Evolutionary conservation across 768 basidiomycete genomes (phyloP), one percentile per base, ranked within the genome.

Genomic region (Galerina sulciceps): DNA sequence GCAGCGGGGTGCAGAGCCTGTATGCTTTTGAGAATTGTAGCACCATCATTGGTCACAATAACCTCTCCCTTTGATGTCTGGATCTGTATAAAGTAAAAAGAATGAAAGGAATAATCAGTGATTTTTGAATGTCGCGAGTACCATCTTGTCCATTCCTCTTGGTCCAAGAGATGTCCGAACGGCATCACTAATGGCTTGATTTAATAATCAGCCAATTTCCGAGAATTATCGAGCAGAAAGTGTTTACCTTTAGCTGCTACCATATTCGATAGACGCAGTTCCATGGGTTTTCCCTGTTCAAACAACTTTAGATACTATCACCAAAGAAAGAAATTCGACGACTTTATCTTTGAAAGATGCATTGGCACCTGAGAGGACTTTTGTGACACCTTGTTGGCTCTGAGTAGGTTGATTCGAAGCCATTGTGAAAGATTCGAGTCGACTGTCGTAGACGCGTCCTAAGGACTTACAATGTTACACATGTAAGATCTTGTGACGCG

Each of bases 101-200:
- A 20, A 36, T 23, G 17, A 40, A 4, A 15, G 17, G 17, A 22
- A 17, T 22, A 22, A 31, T 31, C 26, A 8, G 26, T 31, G 26
- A 31, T 8, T 31, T 31, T 4, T 5, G 5, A 31, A 31, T 4
- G 8, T 31, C 26, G 26, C 5, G 26, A 31, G 26, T 31, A 92
- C 96, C 96, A 99, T 99, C 82, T 99, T 99, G 79, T 99, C 96
- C 96, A 99, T 99, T 61, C 96, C 96, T 74, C 91, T 88, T 46
- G 96, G 96, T 13, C 96, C 96, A 65, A 99, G 77, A 42, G 96
- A 98, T 44, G 96, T 99, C 67, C 96, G 83, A 42, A 99, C 96
- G 52, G 94, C 96, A 81, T 97, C 96, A 67, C 94, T 94, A 69
- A 99, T 97, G 26, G 96, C 96, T 97, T 64, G 17, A 57, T 26